Evolutionary conservation across 2,329 filamentous ascomycete species (phyloP), one percentile per base, ranked within the genome.

Genomic region (Coniochaeta hoffmannii): DNA sequence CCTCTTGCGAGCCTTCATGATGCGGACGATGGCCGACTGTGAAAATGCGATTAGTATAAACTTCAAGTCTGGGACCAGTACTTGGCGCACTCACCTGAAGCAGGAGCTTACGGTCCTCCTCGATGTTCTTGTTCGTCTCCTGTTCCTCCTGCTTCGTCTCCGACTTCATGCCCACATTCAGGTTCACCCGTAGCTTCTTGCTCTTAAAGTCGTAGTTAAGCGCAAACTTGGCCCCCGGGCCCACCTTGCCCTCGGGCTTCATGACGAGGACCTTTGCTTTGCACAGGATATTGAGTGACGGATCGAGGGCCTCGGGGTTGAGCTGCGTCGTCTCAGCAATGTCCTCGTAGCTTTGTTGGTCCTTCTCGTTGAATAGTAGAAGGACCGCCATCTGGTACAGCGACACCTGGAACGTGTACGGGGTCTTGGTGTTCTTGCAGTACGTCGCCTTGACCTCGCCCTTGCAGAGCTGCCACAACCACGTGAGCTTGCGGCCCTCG

Each of bases 1-100:
- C 76, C 88, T 90, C 85, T 99, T 97, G 58, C 94, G 88, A 3
- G 93, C 95, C 78, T 99, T 99, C 94, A 99, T 99, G 76, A 99
- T 97, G 67, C 94, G 90, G 56, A 99, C 94, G 71, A 99, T 97
- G 24, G 93, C 92, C 59, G 94, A 97, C 93, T 99, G 62, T 41
- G 10, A 55, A n/a, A 53, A 59, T 53, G 12, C 50, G 8, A 58
- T 65, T 59, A 66, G 58, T 14, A 34, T 28, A 28, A 22, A 6
- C 15, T 46, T 10, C 41, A 46, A 22, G 24, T n/a, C 15, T 46
- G 22, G 2, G 24, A 41, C 5, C 3, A 17, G 31, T 1, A 30
- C 26, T 10, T 49, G 30, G n/a, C n/a, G 15, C 2, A 53, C 87
- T 72, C 81, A 96, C 93, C 86, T 99, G 94, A 69, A 97, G 88